Conservation (phyloP, 225 moss, liverwort and hornwort genomes). For the Sphagnum tenellum region DNA sequence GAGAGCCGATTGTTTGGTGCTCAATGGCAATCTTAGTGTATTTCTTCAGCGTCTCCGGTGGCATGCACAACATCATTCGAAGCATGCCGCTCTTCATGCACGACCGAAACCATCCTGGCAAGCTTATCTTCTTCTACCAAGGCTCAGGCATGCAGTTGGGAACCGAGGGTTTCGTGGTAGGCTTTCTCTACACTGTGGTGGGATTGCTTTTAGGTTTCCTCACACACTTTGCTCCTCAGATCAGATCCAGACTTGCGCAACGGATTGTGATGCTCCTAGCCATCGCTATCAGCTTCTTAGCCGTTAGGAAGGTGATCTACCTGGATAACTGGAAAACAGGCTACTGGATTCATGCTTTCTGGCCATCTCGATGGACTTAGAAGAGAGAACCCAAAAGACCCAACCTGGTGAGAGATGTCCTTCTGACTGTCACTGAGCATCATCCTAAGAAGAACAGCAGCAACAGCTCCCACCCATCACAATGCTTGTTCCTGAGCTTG, state of each 20-base stretch:
- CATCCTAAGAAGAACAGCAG: no score
- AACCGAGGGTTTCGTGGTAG: constrained; percentile 93
- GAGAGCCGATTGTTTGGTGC: constrained; percentile 82
- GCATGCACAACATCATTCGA: constrained; percentile 98
- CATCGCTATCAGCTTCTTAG: constrained; percentile 59
- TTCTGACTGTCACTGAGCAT: no score
- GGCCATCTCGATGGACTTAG: constrained; percentile 84
- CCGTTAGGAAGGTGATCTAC: constrained; percentile 74
- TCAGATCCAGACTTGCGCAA: constrained; percentile 60
- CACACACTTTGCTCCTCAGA: constrained; percentile 60
- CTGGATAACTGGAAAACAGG: constrained; percentile 99
- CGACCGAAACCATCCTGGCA: constrained; percentile 71
- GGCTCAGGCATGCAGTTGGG: constrained; percentile 95
- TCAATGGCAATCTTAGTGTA: constrained; percentile 63
- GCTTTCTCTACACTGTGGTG: constrained; percentile 77
- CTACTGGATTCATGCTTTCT: constrained; percentile 83
- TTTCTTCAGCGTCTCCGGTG: constrained; percentile 98
- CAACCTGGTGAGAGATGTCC: no score
- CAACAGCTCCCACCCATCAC: no score
- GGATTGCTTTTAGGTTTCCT: constrained; percentile 69
- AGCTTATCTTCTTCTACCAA: constrained; percentile 86
- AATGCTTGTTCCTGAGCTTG: no score
- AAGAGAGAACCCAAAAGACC: no score
- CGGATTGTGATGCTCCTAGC: constrained; percentile 56
- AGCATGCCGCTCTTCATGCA: constrained; percentile 88